Percentiles rank a stretch among this genome's conserved stretches.
These are phyloP conservation scores for Monilinia laxa DNA, from an alignment of 2,329 filamentous ascomycete genomes.

Conservation along the genomic window DNA sequence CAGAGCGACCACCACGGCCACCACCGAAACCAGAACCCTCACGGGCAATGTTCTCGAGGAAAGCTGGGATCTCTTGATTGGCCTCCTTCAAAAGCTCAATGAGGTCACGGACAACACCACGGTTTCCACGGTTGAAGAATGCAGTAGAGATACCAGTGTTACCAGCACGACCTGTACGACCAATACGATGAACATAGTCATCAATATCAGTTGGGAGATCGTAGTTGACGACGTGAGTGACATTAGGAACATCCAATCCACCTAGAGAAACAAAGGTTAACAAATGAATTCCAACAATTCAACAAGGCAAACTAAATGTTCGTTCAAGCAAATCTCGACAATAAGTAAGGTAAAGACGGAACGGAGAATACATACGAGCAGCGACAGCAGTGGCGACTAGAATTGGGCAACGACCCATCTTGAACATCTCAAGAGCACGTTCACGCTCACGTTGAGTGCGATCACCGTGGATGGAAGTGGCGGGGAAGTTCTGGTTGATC, in stretches of 20 bases:
- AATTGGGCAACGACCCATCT: slow-evolving; percentile 91
- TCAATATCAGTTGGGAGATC: slow-evolving; percentile 98
- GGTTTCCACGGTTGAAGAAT: slow-evolving; percentile 99
- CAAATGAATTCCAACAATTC: too few relatives aligned
- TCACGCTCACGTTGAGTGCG: slow-evolving; percentile 99
- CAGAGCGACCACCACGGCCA: slow-evolving; percentile 61
- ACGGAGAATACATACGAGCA: slow-evolving; percentile 47
- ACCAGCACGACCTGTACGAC: slow-evolving; percentile 98
- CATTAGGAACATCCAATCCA: slow-evolving; percentile 79
- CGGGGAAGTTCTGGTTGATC: slow-evolving; percentile 97
- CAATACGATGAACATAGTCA: slow-evolving; percentile 98
- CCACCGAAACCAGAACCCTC: slow-evolving; percentile 83
- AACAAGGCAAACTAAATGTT: background rate
- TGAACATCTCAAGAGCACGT: slow-evolving; percentile 95
- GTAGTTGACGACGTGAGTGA: slow-evolving; percentile 98
- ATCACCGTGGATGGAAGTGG: slow-evolving; percentile 97
- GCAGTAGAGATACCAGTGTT: slow-evolving; percentile 98
- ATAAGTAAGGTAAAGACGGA: slow-evolving; percentile 33
- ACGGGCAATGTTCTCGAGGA: slow-evolving; percentile 96
- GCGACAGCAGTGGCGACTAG: slow-evolving; percentile 96
- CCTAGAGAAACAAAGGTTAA: background rate
- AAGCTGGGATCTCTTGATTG: slow-evolving; percentile 91
- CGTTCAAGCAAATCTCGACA: too few relatives aligned
- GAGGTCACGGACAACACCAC: slow-evolving; percentile 93
- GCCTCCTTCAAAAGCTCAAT: slow-evolving; percentile 98